Base-by-base conservation (phyloP, 2,329 filamentous ascomycete genomes). In the Lecanicillium sp. region DNA sequence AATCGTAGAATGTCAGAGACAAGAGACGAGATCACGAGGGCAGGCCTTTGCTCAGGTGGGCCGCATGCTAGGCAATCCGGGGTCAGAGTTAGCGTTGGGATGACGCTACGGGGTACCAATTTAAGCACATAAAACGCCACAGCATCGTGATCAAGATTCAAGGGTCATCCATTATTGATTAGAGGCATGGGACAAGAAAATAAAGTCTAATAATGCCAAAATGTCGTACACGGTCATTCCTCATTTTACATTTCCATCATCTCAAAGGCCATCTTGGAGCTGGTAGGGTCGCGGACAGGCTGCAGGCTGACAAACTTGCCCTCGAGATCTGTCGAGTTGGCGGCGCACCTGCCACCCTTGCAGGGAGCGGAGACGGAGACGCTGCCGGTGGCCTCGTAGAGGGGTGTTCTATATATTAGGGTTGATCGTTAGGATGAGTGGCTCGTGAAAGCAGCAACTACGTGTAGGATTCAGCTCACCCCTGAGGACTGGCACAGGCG, bases 401-500 rank as follows among this genome's bases (percentile, higher is more conserved):
- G 30, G 19, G 52, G 50, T 4, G 51, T 33, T 10, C 51, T 54
- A 27, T 21, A n/a, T n/a, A n/a, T n/a, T n/a, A 23, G 12, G 21
- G 11, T 5, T 6, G 20, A 17, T 21, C 6, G 15, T 38, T 15
- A 49, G 27, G 8, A 30, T 43, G n/a, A 21, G 7, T 27, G 3
- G 17, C 14, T 17, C 11, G 12, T 10, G 9, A 37, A 15, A 11
- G 15, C 3, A 30, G 26, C 6, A 14, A 20, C 9, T 19, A 42
- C n/a, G n/a, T n/a, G 6, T 12, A 40, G 23, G 15, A 30, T 29
- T 17, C 17, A 4, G 58, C 66, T 55, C 60, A 71, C 69, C 65
- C 67, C 5, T 63, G 53, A 2, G 54, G 20, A 11, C 55, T 55
- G 1, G 67, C 62, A 56, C 74, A 78, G 12, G 68, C 62, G 23